Base-by-base conservation (phyloP, 345 rosid genomes). In the Ceriops decandra region DNA sequence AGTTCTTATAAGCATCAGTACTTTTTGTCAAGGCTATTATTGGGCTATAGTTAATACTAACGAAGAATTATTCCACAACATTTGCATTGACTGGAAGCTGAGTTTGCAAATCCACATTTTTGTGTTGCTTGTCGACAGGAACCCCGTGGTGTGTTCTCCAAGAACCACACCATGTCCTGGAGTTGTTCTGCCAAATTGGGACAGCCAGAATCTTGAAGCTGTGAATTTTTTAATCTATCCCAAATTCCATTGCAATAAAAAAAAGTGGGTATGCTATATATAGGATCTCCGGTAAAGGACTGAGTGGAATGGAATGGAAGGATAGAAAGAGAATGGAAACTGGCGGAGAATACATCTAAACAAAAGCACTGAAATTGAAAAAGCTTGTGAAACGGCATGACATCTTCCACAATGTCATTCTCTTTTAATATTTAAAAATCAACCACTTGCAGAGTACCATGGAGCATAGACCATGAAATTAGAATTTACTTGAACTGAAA, bases 281-380 rank as follows among this genome's bases (percentile, higher is more conserved):
- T 30, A 9, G 52, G 24, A 1, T 24, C 26, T 31, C 17, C 24
- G 20, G 3, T 32, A 32, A 13, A 62, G 61, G 72, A 60, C 61
- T 31, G 73, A 31, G 59, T 52, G 83, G 84, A 82, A 78, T 82
- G 46, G 81, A 73, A 78, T 59, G 64, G 80, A 81, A 81, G 84
- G 75, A 77, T 78, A 54, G 74, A 76, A 80, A 78, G 83, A 79
- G 86, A 85, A 82, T 82, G 85, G 86, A 87, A 83, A 72, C 81
- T 76, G 64, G 53, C 49, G 15, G 60, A 11, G 61, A 59, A 52
- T n/a, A n/a, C 42, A 46, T 53, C 51, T 67, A 59, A 56, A 66
- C 15, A 77, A 65, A 76, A 42, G 81, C 88, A 63, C 84, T 82
- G 83, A 81, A 82, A 70, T 84, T 72, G 63, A 62, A 78, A 82